Evolutionary conservation across 2,329 filamentous ascomycete genomes (phyloP).

Genomic region (Sarocladium brachiariae): DNA sequence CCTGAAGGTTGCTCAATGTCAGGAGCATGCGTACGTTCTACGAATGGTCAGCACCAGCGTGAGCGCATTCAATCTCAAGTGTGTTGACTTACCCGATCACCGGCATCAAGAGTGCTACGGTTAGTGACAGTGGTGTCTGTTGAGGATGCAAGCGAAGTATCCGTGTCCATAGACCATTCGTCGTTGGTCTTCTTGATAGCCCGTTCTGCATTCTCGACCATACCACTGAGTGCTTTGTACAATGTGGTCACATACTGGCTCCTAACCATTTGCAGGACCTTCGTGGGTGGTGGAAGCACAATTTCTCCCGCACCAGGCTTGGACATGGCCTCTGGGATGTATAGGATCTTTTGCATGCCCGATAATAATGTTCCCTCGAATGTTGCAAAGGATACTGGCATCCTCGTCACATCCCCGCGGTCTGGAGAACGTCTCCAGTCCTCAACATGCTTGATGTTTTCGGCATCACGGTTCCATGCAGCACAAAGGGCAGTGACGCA

Average conservation of each 20-base stretch:
- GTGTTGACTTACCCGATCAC: slow-evolving; percentile 43
- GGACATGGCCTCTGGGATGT: slow-evolving; percentile 77
- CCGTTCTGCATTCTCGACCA: slow-evolving; percentile 93
- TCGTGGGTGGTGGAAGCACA: slow-evolving; percentile 75
- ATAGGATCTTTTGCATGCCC: slow-evolving; percentile 92
- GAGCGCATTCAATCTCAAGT: background rate
- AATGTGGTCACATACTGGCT: slow-evolving; percentile 89
- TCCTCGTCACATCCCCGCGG: slow-evolving; percentile 77
- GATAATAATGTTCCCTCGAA: slow-evolving; percentile 77
- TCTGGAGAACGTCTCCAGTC: slow-evolving; percentile 86
- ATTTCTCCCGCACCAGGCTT: slow-evolving; percentile 71
- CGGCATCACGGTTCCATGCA: slow-evolving; percentile 88
- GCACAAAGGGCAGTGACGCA: slow-evolving; percentile 79
- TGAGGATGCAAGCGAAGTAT: slow-evolving; percentile 30
- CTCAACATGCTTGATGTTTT: slow-evolving; percentile 86
- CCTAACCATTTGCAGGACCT: slow-evolving; percentile 83
- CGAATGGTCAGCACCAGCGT: slow-evolving; percentile 19
- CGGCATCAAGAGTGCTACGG: slow-evolving; percentile 44
- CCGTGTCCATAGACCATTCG: slow-evolving; percentile 48
- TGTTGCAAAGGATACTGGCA: slow-evolving; percentile 78
- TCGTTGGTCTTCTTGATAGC: slow-evolving; percentile 58
- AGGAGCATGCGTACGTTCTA: slow-evolving; percentile 90
- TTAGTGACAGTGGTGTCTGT: slow-evolving; percentile 31
- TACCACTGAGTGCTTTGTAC: slow-evolving; percentile 88
- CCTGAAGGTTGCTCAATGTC: slow-evolving; percentile 85